Evolutionary conservation across 2,329 filamentous ascomycete species (phyloP), one percentile per base, ranked within the genome.

Genomic region (Colletotrichum sp.): DNA sequence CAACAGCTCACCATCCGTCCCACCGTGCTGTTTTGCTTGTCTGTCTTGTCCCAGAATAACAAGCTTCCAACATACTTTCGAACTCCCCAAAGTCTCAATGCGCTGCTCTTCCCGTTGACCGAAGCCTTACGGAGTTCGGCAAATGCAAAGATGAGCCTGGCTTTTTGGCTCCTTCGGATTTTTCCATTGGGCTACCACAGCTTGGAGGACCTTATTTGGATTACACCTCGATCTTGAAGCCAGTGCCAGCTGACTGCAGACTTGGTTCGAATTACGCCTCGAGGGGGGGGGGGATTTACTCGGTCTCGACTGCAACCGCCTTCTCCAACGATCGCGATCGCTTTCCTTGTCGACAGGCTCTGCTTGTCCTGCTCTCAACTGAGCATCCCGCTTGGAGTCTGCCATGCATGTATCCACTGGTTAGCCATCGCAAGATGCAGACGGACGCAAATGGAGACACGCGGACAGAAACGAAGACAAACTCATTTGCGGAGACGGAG

Each of bases 41-140:
- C 12, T 36, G n/a, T 22, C 25, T 30, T 27, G 29, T 69, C 34
- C 67, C 57, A 49, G 57, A 70, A 62, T 27, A 52, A 70, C 57
- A 63, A 70, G 36, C 68, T 70, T 70, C 59, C n/a, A 49, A 70
- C 57, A 63, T 32, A 63, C 68, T 63, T 70, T 52, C 29, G 27
- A 69, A 19, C 29, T 52, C 8, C 16, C 6, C 19, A 65, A 76
- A 65, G 70, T 69, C 70, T 73, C 73, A 69, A 69, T 73, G 73
- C 59, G n/a, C 66, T 57, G 25, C 34, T 44, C 22, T n/a, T 61
- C 30, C 16, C 34, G 39, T 22, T 29, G 64, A 64, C 27, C 64
- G 39, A 36, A 39, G 30, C 36, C 55, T 62, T 55, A 29, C 25
- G 55, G 69, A 59, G 29, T 61, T 69, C 57, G 57, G 64, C 70